Conservation (phyloP, 306 rosid genomes). For the Rosa rugosa region DNA sequence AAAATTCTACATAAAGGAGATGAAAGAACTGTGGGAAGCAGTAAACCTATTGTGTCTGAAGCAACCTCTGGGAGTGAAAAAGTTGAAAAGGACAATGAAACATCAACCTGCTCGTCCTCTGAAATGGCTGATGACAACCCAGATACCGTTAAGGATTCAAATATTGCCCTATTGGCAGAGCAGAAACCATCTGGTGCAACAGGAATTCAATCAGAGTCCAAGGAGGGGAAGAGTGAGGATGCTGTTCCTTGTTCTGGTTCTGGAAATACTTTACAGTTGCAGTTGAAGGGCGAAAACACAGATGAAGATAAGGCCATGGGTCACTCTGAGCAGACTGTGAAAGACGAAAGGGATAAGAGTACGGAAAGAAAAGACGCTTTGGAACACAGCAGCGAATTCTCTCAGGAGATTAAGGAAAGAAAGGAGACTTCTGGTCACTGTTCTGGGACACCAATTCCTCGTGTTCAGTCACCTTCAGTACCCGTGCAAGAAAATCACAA, state of each 20-base stretch:
- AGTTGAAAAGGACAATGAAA: slow-evolving; percentile 52
- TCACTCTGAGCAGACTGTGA: slow-evolving; percentile 21
- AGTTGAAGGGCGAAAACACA: slow-evolving; percentile 26
- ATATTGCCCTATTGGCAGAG: slow-evolving; percentile 15
- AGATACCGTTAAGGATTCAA: slow-evolving; percentile 22
- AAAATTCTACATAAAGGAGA: slow-evolving; percentile 33
- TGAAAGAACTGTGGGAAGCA: slow-evolving; percentile 39
- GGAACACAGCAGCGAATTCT: slow-evolving; percentile 19
- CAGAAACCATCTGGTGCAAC: slow-evolving; percentile 23
- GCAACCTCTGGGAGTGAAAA: slow-evolving; percentile 31
- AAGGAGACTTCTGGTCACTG: slow-evolving; percentile 21
- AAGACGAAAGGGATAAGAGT: slow-evolving; percentile 23
- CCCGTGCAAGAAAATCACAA: slow-evolving; percentile 31
- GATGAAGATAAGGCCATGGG: slow-evolving; percentile 23
- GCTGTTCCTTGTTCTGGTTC: slow-evolving; percentile 24
- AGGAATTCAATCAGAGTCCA: slow-evolving; percentile 19
- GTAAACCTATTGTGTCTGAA: slow-evolving; percentile 37
- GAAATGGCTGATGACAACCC: slow-evolving; percentile 34
- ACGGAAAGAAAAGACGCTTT: slow-evolving; percentile 23
- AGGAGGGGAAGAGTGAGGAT: slow-evolving; percentile 31
- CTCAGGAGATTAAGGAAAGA: slow-evolving; percentile 20
- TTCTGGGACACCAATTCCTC: slow-evolving; percentile 16
- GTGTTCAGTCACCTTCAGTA: slow-evolving; percentile 13
- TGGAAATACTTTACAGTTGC: slow-evolving; percentile 22
- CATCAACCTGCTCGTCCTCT: slow-evolving; percentile 48